These are phyloP conservation scores for Imleria badia DNA, from an alignment of 768 basidiomycete species.

Conservation along the genomic window DNA sequence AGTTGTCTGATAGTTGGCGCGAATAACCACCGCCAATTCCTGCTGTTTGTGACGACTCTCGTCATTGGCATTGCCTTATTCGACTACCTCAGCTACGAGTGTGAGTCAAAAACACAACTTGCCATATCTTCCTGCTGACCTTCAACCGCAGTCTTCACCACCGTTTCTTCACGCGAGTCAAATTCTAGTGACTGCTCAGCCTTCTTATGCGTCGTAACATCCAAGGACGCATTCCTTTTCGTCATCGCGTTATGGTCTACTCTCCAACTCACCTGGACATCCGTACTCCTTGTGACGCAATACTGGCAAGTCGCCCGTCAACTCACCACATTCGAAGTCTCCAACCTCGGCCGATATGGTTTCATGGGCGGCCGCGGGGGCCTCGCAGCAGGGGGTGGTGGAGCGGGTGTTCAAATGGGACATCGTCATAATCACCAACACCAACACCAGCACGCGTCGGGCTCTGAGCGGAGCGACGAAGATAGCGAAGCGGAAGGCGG, in stretches of 20 bases:
- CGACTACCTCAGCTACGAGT: slow-evolving; percentile 80
- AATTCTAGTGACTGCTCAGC: slow-evolving; percentile 21
- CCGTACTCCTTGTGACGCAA: slow-evolving; percentile 81
- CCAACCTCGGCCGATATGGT: slow-evolving; percentile 92
- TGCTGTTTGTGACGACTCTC: slow-evolving; percentile 86
- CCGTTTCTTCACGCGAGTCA: slow-evolving; percentile 23
- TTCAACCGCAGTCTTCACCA: slow-evolving; percentile 52
- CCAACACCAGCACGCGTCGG: slow-evolving; percentile 21
- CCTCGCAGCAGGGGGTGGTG: slow-evolving; percentile 53
- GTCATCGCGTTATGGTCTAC: slow-evolving; percentile 82
- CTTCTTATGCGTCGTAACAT: slow-evolving; percentile 65
- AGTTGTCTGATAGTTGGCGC: slow-evolving; percentile 62
- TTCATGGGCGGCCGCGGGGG: slow-evolving; percentile 94
- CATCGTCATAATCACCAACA: slow-evolving; percentile 51
- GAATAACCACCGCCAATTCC: slow-evolving; percentile 94
- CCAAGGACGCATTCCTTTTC: slow-evolving; percentile 81
- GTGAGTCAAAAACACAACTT: slow-evolving; percentile 45
- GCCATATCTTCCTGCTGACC: not conserved
- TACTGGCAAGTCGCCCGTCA: slow-evolving; percentile 91
- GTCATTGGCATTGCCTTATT: slow-evolving; percentile 80
- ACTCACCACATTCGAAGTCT: slow-evolving; percentile 95
- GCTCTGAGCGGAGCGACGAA: slow-evolving; percentile 50
- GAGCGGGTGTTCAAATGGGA: slow-evolving; percentile 72
- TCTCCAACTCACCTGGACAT: slow-evolving; percentile 94
- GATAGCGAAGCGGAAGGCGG: slow-evolving; percentile 36